These are phyloP conservation scores for Comarum palustre DNA, from an alignment of 306 rosid species.

Conservation along the genomic window DNA sequence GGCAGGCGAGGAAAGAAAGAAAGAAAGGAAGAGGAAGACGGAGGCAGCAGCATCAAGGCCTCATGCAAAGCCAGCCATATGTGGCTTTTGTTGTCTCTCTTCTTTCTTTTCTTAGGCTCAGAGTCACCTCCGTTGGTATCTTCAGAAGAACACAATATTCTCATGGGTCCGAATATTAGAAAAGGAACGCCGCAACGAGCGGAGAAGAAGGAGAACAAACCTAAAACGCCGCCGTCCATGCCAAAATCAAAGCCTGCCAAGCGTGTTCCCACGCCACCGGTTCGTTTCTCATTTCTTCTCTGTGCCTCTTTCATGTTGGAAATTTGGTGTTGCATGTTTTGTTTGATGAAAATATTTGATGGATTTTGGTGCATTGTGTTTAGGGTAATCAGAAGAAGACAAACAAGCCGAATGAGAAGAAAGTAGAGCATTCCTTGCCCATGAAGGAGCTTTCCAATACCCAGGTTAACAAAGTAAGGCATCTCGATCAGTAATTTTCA, in stretches of 20 bases:
- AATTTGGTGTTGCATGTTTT: not conserved
- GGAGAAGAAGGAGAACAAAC: not conserved
- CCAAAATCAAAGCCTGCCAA: constrained; percentile 15
- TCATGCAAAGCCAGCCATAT: constrained; percentile 1
- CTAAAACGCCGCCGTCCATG: constrained; percentile 3
- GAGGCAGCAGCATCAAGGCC: not conserved
- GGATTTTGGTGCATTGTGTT: constrained; percentile 27
- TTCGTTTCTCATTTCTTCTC: not conserved
- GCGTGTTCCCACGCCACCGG: constrained; percentile 24
- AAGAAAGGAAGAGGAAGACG: not conserved
- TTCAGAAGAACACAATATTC: not conserved
- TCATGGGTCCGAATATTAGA: constrained; percentile 21
- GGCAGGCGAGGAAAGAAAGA: not conserved
- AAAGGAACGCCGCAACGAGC: not conserved
- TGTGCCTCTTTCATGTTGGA: not conserved
- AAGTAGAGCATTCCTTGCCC: constrained; percentile 31
- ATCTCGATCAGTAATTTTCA: not conserved
- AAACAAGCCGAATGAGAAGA: constrained; percentile 37
- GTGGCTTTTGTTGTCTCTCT: constrained; percentile 10
- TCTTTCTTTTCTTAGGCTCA: constrained; percentile 1
- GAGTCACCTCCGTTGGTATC: constrained; percentile 1
- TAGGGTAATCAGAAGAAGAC: constrained; percentile 45
- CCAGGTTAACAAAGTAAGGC: constrained; percentile 46
- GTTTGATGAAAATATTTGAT: constrained; percentile 7
- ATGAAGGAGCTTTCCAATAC: constrained; percentile 34